Base-by-base conservation (phyloP, 495 filamentous ascomycete species). In the Aspergillus campestris region DNA sequence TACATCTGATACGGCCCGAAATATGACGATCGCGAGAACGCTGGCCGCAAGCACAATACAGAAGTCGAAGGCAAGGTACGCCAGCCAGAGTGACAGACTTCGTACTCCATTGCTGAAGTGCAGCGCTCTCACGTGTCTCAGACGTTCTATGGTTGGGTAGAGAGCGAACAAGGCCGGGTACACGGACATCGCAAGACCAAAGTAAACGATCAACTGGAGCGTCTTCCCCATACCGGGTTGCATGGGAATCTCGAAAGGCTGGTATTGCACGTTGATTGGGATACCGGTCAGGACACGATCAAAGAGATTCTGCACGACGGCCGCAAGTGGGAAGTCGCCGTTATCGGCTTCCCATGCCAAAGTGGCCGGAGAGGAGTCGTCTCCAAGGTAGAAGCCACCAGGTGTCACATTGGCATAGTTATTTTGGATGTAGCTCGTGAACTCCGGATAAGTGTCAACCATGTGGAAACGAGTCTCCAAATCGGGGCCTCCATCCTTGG, bases 101-200 rank as follows among this genome's bases (percentile, higher is more conserved):
- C 82, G 70, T 8, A 87, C 86, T 41, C 86, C 87, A 56, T 91
- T 94, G 38, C 84, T 89, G 64, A 91, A 95, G 55, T 95, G 83
- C 35, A 95, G 66, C 10, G 84, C 83, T 30, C 89, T 73, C 29
- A 95, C 84, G 42, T 87, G 82, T 7, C 81, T 64, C 8, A 87
- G 68, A 8, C 89, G 74, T 60, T 95, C 89, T 5, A 84, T 59
- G 3, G 86, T 92, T 18, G 86, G 86, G 63, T 95, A 95, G 12
- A 95, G 72, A 1, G 83, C 80, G 53, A 92, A 94, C 67, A 95
- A 87, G 24, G 80, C 86, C 5, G 89, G 89, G 58, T 81, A 92
- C 0, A 79, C 80, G 12, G 75, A 71, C 69, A 90, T 79, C 11
- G 79, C 84, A 2, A 94, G 71, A 24, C 84, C 80, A 52, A 89